Conservation (phyloP, 495 filamentous ascomycete species). For the Podospora pseudoanserina region DNA sequence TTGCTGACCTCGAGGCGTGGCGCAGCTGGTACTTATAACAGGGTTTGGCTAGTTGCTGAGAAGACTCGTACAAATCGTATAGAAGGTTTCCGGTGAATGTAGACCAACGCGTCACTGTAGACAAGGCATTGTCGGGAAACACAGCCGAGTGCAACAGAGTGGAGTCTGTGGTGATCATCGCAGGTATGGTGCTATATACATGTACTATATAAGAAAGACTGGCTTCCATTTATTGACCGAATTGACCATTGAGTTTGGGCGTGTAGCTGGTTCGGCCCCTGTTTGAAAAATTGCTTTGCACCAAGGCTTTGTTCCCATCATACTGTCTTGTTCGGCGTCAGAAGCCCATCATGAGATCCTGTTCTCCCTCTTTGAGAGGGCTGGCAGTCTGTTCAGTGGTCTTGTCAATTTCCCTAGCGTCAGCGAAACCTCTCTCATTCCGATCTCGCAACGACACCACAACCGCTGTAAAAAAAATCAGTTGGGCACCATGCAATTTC, state of each 20-base stretch:
- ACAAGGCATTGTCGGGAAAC: neutral
- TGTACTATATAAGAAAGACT: neutral
- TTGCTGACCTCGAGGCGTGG: no score
- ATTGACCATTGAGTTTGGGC: no score
- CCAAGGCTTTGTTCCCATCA: neutral
- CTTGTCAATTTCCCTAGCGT: neutral
- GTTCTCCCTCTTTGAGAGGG: neutral
- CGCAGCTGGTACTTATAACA: no score
- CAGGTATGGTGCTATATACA: neutral
- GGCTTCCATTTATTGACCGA: neutral
- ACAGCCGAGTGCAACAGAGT: neutral
- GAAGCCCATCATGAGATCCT: neutral
- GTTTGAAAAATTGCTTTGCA: no score
- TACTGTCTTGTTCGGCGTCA: neutral
- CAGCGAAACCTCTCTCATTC: neutral
- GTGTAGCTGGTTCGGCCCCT: no score
- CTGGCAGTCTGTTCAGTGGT: neutral
- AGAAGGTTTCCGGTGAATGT: neutral
- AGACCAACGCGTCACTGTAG: neutral
- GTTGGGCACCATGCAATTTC: neutral
- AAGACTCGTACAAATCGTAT: neutral
- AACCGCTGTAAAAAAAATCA: neutral
- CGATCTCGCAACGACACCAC: neutral
- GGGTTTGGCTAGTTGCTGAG: no score
- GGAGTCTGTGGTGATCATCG: neutral